Evolutionary conservation across 176 grass and related monocot genomes (phyloP).

Genomic region (Rhynchospora tenuis): DNA sequence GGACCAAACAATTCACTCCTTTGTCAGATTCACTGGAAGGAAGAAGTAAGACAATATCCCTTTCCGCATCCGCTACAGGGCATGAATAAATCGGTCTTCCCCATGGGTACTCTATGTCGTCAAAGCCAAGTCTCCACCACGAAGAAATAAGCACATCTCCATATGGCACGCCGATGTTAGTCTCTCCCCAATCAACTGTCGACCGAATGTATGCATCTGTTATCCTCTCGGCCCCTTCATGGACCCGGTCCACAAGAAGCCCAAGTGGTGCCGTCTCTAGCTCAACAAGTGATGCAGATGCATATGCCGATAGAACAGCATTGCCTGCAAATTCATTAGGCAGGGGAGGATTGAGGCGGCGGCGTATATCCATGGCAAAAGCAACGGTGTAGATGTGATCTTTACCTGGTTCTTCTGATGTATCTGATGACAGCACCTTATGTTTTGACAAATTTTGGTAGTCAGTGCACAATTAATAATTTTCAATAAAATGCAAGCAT

Average conservation of each 20-base stretch:
- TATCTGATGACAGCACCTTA: background rate
- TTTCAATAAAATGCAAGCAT: background rate
- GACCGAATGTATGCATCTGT: constrained; percentile 4
- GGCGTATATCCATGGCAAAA: constrained; percentile 12
- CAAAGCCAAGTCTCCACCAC: constrained; percentile 19
- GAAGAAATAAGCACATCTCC: constrained; percentile 10
- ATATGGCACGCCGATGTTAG: background rate
- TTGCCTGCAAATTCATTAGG: constrained; percentile 2
- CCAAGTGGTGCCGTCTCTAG: background rate
- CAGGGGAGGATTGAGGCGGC: constrained; percentile 4
- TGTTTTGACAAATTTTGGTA: background rate
- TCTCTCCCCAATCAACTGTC: constrained; percentile 11
- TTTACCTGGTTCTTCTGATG: background rate
- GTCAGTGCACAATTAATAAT: background rate
- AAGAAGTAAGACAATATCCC: constrained; percentile 11
- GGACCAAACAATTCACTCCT: constrained; percentile 5
- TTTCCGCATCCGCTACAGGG: background rate
- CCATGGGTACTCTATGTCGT: background rate
- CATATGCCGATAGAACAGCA: background rate
- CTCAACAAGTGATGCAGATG: background rate
- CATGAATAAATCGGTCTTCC: background rate
- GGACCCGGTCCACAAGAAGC: background rate
- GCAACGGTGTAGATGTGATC: background rate
- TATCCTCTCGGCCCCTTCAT: background rate
- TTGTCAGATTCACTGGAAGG: background rate